These are phyloP conservation scores for Penicillium sp. DNA, from an alignment of 2,329 filamentous ascomycete species.

Conservation along the genomic window DNA sequence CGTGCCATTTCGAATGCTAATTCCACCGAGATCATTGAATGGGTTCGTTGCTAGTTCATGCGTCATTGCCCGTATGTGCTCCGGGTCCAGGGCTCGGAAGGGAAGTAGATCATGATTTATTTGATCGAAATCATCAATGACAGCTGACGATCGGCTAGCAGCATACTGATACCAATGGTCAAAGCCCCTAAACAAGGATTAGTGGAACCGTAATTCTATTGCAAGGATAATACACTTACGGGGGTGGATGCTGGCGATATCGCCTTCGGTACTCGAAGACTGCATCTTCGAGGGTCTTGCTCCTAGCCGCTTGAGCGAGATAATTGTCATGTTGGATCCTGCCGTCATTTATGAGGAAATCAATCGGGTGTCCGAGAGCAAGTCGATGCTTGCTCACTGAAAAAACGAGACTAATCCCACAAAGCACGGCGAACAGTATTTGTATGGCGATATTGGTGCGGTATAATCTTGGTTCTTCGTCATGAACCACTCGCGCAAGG, in stretches of 20 bases:
- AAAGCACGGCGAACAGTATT: conserved; percentile 41
- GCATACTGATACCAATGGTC: conserved; percentile 61
- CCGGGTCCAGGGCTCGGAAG: conserved; percentile 54
- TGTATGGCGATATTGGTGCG: conserved; percentile 35
- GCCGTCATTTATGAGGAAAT: conserved; percentile 54
- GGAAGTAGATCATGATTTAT: conserved; percentile 58
- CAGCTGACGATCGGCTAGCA: conserved; percentile 48
- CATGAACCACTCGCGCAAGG: conserved; percentile 25
- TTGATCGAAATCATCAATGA: conserved; percentile 62
- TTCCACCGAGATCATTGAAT: conserved; percentile 56
- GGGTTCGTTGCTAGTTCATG: conserved; percentile 54
- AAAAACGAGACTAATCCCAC: conserved; percentile 44
- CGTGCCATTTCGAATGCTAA: conserved; percentile 56
- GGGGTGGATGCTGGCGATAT: conserved; percentile 57
- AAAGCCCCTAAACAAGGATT: conserved; percentile 46
- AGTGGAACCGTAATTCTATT: background rate
- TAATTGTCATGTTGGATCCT: conserved; percentile 51
- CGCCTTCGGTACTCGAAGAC: conserved; percentile 52
- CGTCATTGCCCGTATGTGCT: conserved; percentile 53
- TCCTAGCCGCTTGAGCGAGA: conserved; percentile 48
- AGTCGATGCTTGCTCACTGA: conserved; percentile 42
- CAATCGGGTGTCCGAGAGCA: conserved; percentile 54
- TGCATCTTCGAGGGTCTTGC: conserved; percentile 50
- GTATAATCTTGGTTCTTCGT: conserved; percentile 31
- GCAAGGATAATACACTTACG: conserved; percentile 33